phyloP scores from a whole-genome alignment of 768 basidiomycete species.

The Phanerodontia chrysosporium region DNA sequence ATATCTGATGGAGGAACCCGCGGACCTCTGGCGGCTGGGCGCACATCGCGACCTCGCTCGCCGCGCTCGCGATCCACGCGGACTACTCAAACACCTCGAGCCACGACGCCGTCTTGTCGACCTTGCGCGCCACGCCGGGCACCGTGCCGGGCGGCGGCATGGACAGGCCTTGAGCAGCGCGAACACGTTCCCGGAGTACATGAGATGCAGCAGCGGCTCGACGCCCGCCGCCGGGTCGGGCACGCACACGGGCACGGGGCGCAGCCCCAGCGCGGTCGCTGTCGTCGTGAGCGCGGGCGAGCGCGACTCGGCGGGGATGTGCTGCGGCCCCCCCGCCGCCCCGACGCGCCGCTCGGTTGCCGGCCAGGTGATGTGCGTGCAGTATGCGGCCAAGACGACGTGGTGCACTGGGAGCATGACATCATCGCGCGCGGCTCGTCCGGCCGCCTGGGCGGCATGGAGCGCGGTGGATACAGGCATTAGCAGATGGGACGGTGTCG shows the following conservation, averaged over 20 bases:
- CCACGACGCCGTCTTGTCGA: not conserved
- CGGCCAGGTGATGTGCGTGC: not conserved
- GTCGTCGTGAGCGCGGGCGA: not conserved
- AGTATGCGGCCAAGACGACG: slow-evolving; percentile 7
- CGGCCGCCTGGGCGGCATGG: not conserved
- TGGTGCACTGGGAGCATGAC: slow-evolving; percentile 5
- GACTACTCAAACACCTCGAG: not conserved
- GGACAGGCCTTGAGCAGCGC: not conserved
- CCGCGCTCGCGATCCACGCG: not conserved
- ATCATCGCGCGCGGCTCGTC: not conserved
- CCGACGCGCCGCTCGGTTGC: not conserved
- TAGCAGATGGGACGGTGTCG: slow-evolving; percentile 17
- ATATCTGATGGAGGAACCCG: not conserved
- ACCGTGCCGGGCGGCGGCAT: not conserved
- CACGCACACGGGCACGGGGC: not conserved
- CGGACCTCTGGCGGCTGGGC: not conserved
- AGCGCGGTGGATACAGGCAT: slow-evolving; percentile 9
- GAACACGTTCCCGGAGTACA: not conserved
- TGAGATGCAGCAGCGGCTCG: not conserved
- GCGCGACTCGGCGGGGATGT: not conserved
- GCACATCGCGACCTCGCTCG: not conserved
- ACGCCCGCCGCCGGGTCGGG: too few relatives aligned
- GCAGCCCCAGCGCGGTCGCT: not conserved
- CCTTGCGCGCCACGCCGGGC: not conserved
- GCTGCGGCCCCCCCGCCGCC: not conserved